These are phyloP conservation scores for Umbelopsis sp. DNA, from an alignment of 192 early-diverging fungal genomes.

Conservation along the genomic window DNA sequence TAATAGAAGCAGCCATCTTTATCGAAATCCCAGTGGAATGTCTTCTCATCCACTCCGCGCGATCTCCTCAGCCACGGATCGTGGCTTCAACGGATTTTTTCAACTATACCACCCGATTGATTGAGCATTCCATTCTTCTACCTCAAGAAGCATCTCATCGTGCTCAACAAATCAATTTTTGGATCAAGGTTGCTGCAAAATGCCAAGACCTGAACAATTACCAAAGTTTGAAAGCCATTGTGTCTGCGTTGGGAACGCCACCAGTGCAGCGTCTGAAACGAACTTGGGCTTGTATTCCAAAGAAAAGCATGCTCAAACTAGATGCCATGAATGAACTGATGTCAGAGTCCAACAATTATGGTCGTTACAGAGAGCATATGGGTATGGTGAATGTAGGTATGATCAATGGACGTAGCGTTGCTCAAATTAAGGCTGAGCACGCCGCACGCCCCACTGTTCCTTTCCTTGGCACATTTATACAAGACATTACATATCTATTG, in stretches of 20 bases:
- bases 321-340: slow-evolving; percentile 59
- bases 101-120: slow-evolving; percentile 74
- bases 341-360: slow-evolving; percentile 73
- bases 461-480: slow-evolving; percentile 76
- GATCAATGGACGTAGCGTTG: slow-evolving; percentile 24
- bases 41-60: slow-evolving; percentile 63
- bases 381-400: slow-evolving; percentile 37
- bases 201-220: slow-evolving; percentile 67
- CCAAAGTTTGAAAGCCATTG: slow-evolving; percentile 72
- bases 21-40: slow-evolving; percentile 60
- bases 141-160: slow-evolving; percentile 58
- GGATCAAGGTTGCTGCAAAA: slow-evolving; percentile 71
- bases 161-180: slow-evolving; percentile 66
- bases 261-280: slow-evolving; percentile 70
- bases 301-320: slow-evolving; percentile 61
- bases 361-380: slow-evolving; percentile 66
- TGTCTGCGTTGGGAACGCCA: slow-evolving; percentile 68
- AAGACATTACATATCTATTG: slow-evolving; percentile 75
- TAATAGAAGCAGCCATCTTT: slow-evolving; percentile 72
- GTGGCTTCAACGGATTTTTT: slow-evolving; percentile 76
- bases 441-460: slow-evolving; percentile 64
- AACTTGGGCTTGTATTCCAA: slow-evolving; percentile 74
- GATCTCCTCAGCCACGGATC: slow-evolving; percentile 62
- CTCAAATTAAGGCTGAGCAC: slow-evolving; percentile 31
- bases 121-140: slow-evolving; percentile 71